Conservation (phyloP, 805 yeast genomes). For the Candida boidinii region DNA sequence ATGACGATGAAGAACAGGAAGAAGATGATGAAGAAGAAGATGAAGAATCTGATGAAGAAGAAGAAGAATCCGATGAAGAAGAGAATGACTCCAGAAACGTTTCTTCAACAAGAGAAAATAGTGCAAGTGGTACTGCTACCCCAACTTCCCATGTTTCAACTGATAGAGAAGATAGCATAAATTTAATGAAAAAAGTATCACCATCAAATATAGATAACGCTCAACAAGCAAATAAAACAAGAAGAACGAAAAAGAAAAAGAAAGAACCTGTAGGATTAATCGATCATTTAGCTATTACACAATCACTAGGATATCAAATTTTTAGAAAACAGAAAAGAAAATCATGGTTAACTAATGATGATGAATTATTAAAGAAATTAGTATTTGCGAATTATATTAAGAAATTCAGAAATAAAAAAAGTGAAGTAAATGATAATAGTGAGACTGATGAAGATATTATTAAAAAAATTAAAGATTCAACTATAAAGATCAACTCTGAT, state of each 20-base stretch:
- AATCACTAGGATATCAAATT: constrained; percentile 67
- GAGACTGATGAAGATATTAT: no score
- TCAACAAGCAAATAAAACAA: no score
- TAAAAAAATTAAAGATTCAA: no score
- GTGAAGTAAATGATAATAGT: constrained; percentile 10
- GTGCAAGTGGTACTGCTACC: neutral
- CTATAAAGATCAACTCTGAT: constrained; percentile 28
- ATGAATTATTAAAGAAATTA: constrained; percentile 37
- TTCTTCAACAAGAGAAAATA: no score
- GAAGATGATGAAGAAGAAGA: neutral
- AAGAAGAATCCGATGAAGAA: neutral
- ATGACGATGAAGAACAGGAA: neutral
- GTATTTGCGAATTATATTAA: constrained; percentile 27
- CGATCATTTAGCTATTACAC: constrained; percentile 54
- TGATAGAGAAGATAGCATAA: constrained; percentile 9
- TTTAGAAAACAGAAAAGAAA: constrained; percentile 53
- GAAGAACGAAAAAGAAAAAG: no score
- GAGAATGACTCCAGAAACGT: constrained; percentile 3
- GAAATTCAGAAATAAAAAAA: constrained; percentile 10
- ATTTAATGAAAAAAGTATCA: no score
- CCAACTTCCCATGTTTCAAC: constrained; percentile 3
- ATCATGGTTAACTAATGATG: constrained; percentile 77
- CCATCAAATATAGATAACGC: no score
- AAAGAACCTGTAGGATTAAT: no score
- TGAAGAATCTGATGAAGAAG: no score